Base-by-base conservation (phyloP, 768 basidiomycete species). In the Lanmaoa pseudosensibilis region DNA sequence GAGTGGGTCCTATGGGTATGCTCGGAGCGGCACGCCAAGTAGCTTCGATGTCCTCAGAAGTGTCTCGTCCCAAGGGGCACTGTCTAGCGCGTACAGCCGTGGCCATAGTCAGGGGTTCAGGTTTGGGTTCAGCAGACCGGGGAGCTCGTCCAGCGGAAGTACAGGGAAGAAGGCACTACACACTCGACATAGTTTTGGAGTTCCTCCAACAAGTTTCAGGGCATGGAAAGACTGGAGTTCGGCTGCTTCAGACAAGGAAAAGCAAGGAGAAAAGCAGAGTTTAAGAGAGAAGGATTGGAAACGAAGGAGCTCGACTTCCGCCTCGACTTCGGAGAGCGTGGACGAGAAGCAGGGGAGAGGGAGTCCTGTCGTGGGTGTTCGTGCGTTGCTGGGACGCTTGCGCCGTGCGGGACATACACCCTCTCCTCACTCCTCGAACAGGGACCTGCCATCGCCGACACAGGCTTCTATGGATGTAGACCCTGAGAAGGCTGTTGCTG, bases 21-120 rank as follows among this genome's bases (percentile, higher is more conserved):
- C 66, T 6, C 57, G 66, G n/a, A 71, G 69, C 36, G 59, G 39
- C 23, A 63, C 69, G 2, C 58, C 65, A 21, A 69, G 54, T n/a
- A 72, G 61, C 39, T 61, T 71, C 11, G 65, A 70, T 21, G 49
- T 55, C 21, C 51, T 73, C 12, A 43, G 66, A 46, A 71, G 71
- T 15, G 67, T 73, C n/a, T 69, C 69, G 4, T 71, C 71, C 2
- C 69, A 72, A 16, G 71, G 71, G 5, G 69, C 61, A 25, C 23
- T 73, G 16, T 69, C 66, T 12, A 69, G 59, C 37, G 37, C 44
- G 23, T 52, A 66, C 33, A 60, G 54, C 19, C 60, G 63, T 16
- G 60, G 61, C 18, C 65, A 58, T n/a, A 34, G 55, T 39, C 61
- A 58, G 10, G 58, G 65, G 5, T 51, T 65, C 50, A 54, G 41